phyloP scores from a whole-genome alignment of 441 rosid genomes.

The Jatropha multifida region DNA sequence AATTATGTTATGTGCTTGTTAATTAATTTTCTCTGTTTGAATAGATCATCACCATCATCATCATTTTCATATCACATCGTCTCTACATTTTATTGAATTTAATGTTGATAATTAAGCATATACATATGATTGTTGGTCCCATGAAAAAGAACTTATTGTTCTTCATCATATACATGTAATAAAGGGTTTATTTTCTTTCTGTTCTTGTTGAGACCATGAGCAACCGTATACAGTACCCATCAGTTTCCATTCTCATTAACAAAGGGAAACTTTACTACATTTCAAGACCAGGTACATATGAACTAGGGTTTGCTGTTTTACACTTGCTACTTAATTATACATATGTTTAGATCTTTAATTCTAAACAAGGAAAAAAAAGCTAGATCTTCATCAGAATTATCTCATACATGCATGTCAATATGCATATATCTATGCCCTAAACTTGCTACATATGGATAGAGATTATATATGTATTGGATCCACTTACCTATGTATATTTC shows the following conservation, averaged over 20 bases:
- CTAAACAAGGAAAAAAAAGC: background rate
- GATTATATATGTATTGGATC: background rate
- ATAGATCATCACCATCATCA: background rate
- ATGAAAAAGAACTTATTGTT: background rate
- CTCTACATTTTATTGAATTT: background rate
- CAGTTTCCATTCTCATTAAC: conserved; percentile 5
- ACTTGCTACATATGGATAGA: no score
- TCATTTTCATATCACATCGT: background rate
- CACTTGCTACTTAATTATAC: background rate
- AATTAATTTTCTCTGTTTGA: background rate
- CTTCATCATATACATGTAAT: background rate
- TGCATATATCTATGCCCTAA: no score
- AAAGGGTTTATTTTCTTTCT: background rate
- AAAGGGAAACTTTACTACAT: background rate
- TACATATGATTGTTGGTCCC: background rate
- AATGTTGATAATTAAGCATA: background rate
- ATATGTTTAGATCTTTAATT: background rate
- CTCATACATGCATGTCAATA: background rate
- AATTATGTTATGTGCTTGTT: background rate
- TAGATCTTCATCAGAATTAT: background rate
- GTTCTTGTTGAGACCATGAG: conserved; percentile 13
- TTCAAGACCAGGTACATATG: background rate
- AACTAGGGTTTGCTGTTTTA: conserved; percentile 22
- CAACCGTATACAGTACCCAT: conserved; percentile 5
- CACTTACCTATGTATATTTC: background rate